Conservation (phyloP, 108 stramenopile species). For the Schizochytrium sp. region DNA sequence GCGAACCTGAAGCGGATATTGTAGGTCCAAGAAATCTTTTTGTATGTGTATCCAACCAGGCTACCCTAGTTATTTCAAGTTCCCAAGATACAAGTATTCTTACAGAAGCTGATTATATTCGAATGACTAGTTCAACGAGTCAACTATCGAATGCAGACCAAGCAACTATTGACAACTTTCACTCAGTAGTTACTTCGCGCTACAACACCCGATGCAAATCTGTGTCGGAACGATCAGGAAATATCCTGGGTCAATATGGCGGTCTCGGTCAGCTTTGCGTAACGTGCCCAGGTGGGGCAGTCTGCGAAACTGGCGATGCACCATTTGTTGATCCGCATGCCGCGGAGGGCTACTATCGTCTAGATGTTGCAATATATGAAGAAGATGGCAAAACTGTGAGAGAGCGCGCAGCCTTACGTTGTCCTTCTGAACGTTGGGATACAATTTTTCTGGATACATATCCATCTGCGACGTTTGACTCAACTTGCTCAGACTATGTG, state of each 20-base stretch:
- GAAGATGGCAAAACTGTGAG: neutral
- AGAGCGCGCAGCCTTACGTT: neutral
- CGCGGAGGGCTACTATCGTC: constrained; percentile 15
- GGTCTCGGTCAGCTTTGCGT: constrained; percentile 58
- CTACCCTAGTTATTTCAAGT: neutral
- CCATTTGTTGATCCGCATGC: neutral
- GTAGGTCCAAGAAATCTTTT: neutral
- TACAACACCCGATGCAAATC: constrained; percentile 51
- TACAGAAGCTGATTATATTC: neutral
- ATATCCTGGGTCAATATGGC: constrained; percentile 2
- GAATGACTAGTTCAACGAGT: neutral
- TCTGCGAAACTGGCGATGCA: constrained; percentile 36
- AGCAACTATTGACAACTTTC: neutral
- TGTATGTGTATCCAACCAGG: constrained; percentile 49
- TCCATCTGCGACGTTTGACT: neutral
- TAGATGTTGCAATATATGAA: constrained; percentile 45
- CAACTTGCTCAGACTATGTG: constrained; percentile 53
- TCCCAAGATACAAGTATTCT: neutral
- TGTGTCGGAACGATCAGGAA: constrained; percentile 1
- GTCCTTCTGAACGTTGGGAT: constrained; percentile 19
- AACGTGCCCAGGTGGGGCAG: constrained; percentile 5
- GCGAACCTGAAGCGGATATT: constrained; percentile 4
- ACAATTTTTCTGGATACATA: neutral
- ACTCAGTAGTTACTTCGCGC: neutral
- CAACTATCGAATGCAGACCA: constrained; percentile 1